Conservation (phyloP, 257 asterid genomes). For the Gardenia jasminoides region DNA sequence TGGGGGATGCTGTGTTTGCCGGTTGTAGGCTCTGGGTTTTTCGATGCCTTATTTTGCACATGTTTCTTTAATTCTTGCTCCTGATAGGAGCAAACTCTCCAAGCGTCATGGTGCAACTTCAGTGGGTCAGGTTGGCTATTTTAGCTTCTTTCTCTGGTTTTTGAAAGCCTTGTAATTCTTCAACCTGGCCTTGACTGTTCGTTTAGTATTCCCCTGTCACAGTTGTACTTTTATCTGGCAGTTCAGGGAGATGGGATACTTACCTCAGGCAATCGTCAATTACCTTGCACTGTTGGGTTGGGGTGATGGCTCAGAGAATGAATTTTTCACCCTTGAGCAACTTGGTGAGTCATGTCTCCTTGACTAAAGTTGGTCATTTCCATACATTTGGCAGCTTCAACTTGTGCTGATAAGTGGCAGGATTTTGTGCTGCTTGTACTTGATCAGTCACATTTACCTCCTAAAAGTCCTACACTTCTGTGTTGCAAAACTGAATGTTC, state of each 20-base stretch:
- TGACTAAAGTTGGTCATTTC: conserved; percentile 9
- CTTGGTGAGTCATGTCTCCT: conserved; percentile 60
- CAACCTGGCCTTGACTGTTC: background rate
- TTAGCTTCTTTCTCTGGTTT: background rate
- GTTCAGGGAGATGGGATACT: conserved; percentile 91
- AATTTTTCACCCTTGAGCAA: conserved; percentile 77
- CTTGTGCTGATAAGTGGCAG: background rate
- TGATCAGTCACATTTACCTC: background rate
- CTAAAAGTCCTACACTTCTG: background rate
- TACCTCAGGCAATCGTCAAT: conserved; percentile 89
- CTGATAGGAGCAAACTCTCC: conserved; percentile 94
- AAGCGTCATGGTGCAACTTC: conserved; percentile 99
- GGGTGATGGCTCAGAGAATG: conserved; percentile 98
- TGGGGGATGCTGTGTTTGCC: conserved; percentile 13
- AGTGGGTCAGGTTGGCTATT: conserved; percentile 80
- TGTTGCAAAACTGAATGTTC: background rate
- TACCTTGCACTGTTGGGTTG: conserved; percentile 94
- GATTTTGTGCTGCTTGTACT: background rate
- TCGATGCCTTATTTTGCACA: conserved; percentile 93
- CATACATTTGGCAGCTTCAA: conserved; percentile 16
- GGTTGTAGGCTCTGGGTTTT: conserved; percentile 74
- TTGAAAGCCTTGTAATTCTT: background rate
- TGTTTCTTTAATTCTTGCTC: conserved; percentile 91
- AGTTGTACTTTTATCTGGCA: conserved; percentile 36
- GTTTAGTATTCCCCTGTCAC: background rate